phyloP scores from a whole-genome alignment of 2,329 filamentous ascomycete species.

The Cadophora sp. region DNA sequence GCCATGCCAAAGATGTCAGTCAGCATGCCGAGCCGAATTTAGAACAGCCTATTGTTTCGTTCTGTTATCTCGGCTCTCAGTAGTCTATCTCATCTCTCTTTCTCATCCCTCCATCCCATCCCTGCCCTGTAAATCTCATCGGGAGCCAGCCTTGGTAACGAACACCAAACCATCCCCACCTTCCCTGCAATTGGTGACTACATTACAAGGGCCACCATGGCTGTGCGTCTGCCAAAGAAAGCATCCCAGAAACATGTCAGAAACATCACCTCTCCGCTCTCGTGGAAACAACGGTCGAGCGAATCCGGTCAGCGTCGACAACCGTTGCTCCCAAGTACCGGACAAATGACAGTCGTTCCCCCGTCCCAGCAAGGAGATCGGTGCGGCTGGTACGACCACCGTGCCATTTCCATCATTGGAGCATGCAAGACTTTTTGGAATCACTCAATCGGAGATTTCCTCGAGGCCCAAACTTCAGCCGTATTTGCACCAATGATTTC shows the following conservation, averaged over 20 bases:
- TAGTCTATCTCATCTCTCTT: not conserved
- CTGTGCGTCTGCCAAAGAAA: conserved; percentile 22
- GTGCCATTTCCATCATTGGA: conserved; percentile 19
- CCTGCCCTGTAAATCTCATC: conserved; percentile 7
- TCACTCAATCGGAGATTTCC: conserved; percentile 20
- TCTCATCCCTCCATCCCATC: too few species aligned
- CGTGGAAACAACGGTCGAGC: conserved; percentile 5
- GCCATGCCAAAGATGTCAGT: conserved; percentile 8
- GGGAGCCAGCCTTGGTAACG: conserved; percentile 2
- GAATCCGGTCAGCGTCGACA: conserved; percentile 25
- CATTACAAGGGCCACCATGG: conserved; percentile 19
- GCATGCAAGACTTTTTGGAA: not conserved
- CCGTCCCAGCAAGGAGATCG: conserved; percentile 20
- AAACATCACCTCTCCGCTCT: conserved; percentile 6
- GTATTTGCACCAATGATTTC: conserved; percentile 29
- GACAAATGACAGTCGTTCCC: conserved; percentile 29
- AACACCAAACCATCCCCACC: not conserved
- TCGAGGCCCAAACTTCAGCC: conserved; percentile 15
- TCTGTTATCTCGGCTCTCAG: not conserved
- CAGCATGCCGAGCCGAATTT: conserved; percentile 3
- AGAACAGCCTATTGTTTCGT: conserved; percentile 1
- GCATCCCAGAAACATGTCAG: conserved; percentile 13
- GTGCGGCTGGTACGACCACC: conserved; percentile 9
- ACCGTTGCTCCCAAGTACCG: conserved; percentile 35
- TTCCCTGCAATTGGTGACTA: conserved; percentile 6